These are phyloP conservation scores for Venturia carpophila DNA, from an alignment of 2,329 filamentous ascomycete genomes.

Conservation along the genomic window DNA sequence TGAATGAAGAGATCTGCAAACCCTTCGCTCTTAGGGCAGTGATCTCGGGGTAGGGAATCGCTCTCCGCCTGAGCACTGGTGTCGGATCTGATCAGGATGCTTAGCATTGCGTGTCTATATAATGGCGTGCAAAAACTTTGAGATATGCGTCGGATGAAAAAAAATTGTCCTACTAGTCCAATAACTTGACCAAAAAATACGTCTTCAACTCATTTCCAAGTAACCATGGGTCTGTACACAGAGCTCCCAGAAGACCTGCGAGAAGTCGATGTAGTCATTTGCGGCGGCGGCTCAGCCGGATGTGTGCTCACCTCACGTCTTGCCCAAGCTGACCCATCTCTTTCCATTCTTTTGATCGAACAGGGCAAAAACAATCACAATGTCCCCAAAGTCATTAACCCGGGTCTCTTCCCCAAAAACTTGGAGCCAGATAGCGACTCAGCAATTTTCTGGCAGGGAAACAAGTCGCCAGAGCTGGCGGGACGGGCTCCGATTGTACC, in stretches of 20 bases:
- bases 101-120: not conserved
- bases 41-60: not conserved
- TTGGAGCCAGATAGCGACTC: slow-evolving; percentile 43
- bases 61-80: not conserved
- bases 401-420: slow-evolving; percentile 44
- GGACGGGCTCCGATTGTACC: slow-evolving; percentile 39
- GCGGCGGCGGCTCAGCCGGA: slow-evolving; percentile 39
- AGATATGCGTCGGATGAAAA: not conserved
- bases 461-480: slow-evolving; percentile 39
- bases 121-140: not conserved
- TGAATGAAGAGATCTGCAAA: not conserved
- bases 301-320: slow-evolving; percentile 45
- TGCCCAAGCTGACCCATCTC: slow-evolving; percentile 42
- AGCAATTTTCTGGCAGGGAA: slow-evolving; percentile 46
- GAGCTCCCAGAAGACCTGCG: slow-evolving; percentile 32
- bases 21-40: not conserved
- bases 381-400: slow-evolving; percentile 43
- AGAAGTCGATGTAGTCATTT: slow-evolving; percentile 47
- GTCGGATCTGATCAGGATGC: not conserved
- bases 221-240: slow-evolving; percentile 26
- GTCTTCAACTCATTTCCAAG: not conserved
- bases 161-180: not conserved
- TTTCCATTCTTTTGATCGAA: slow-evolving; percentile 48
- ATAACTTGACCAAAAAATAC: not conserved
- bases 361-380: slow-evolving; percentile 47